Conservation (phyloP, 2,329 filamentous ascomycete genomes). For the Exophiala lecanii-corni region DNA sequence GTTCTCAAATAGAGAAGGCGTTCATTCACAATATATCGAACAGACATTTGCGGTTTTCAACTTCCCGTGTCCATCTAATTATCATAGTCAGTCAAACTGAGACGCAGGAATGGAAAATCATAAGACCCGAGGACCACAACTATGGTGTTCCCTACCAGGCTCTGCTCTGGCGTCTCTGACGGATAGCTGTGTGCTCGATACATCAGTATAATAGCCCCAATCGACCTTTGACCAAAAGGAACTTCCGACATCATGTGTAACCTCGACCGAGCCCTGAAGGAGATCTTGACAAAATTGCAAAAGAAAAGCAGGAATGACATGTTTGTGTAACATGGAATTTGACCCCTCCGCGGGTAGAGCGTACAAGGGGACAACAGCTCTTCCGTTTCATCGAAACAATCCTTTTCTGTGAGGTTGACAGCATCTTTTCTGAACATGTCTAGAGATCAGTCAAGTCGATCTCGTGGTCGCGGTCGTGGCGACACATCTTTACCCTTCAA, state of each 20-base stretch:
- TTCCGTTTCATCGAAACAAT: conserved; percentile 1
- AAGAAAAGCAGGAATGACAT: background rate
- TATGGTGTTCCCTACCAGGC: background rate
- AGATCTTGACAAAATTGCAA: background rate
- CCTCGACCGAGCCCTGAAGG: background rate
- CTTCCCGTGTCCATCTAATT: conserved; percentile 1
- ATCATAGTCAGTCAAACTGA: background rate
- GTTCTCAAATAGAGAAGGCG: background rate
- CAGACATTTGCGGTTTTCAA: background rate
- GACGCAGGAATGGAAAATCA: background rate
- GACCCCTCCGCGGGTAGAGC: background rate
- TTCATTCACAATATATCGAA: background rate
- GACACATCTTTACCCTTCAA: conserved; percentile 1
- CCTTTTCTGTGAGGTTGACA: conserved; percentile 1
- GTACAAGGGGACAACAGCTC: background rate
- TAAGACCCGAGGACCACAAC: background rate
- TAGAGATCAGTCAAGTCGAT: background rate
- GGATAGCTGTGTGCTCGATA: background rate
- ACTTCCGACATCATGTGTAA: background rate
- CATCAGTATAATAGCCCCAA: background rate
- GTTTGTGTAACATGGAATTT: background rate
- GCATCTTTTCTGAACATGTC: background rate
- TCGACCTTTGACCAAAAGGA: background rate
- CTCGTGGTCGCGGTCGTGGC: background rate
- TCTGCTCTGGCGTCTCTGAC: background rate